Percentiles rank a stretch among this genome's conserved stretches.
Conservation (phyloP, 257 asterid species). For the Salvia splendens region DNA sequence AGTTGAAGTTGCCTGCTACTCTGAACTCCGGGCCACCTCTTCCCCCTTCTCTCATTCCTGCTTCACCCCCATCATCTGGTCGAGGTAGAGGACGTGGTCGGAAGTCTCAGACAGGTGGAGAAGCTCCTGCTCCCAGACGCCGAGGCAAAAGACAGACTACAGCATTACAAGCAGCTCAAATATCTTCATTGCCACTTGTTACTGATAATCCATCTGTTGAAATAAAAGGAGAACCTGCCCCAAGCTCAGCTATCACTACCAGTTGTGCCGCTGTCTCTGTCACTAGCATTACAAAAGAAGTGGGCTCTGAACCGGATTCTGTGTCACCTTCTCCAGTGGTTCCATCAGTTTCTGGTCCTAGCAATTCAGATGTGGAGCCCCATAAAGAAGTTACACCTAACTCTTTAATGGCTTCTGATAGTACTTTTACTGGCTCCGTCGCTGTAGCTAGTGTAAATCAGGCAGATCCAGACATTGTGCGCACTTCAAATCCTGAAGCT, state of each 20-base stretch:
- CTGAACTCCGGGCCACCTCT: conserved; percentile 45
- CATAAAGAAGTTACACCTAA: conserved; percentile 33
- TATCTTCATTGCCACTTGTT: conserved; percentile 32
- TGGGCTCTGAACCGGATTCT: conserved; percentile 34
- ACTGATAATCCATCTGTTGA: conserved; percentile 36
- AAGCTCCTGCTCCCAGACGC: conserved; percentile 68
- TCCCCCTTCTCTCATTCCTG: conserved; percentile 42
- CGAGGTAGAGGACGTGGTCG: conserved; percentile 84
- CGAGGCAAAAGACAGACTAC: conserved; percentile 65
- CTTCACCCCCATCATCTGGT: conserved; percentile 53
- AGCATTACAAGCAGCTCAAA: conserved; percentile 40
- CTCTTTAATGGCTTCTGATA: conserved; percentile 35
- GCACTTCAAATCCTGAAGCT: conserved; percentile 42
- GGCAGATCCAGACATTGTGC: conserved; percentile 40
- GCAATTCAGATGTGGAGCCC: conserved; percentile 37
- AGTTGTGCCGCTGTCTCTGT: conserved; percentile 41
- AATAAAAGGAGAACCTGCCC: conserved; percentile 41
- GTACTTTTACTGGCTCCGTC: conserved; percentile 36
- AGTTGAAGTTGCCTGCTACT: conserved; percentile 37
- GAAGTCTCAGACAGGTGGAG: conserved; percentile 61
- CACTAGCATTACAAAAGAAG: conserved; percentile 37
- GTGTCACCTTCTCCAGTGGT: conserved; percentile 36
- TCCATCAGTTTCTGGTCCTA: conserved; percentile 41
- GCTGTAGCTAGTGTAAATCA: conserved; percentile 39
- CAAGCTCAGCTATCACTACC: conserved; percentile 32